A percentile compares a stretch with the other conserved stretches of the same genome.
These are phyloP conservation scores for Lasiodiplodia theobromae DNA, from an alignment of 2,329 filamentous ascomycete genomes.

Conservation along the genomic window DNA sequence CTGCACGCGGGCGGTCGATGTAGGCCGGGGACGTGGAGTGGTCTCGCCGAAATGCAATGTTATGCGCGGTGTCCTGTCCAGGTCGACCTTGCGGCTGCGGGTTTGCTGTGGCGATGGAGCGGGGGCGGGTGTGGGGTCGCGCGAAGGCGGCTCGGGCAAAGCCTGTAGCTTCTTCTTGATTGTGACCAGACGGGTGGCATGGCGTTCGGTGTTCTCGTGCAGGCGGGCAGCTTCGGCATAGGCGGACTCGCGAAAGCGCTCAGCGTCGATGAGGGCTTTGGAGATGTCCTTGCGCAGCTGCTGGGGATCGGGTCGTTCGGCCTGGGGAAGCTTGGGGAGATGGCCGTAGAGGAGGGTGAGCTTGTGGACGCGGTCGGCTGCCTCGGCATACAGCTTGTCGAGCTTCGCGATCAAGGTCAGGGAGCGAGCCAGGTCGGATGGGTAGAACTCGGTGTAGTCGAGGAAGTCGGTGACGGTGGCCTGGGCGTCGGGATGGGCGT, in stretches of 20 bases:
- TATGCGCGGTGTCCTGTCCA: conserved; percentile 36
- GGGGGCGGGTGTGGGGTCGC: conserved; percentile 64
- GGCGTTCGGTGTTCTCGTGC: conserved; percentile 64
- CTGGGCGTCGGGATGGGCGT: conserved; percentile 69
- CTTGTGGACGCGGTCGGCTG: conserved; percentile 55
- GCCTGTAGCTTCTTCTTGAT: conserved; percentile 69
- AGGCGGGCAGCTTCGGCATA: conserved; percentile 64
- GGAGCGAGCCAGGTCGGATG: conserved; percentile 69
- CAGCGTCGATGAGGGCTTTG: conserved; percentile 60
- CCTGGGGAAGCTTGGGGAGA: conserved; percentile 58
- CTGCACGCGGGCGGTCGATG: conserved; percentile 28
- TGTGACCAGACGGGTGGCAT: conserved; percentile 63
- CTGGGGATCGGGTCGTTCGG: conserved; percentile 59
- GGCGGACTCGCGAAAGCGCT: conserved; percentile 63
- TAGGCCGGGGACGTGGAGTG: conserved; percentile 16
- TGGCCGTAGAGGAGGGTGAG: conserved; percentile 56
- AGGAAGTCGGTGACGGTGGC: conserved; percentile 72
- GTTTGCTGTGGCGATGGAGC: conserved; percentile 53
- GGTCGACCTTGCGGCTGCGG: conserved; percentile 32
- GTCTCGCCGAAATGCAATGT: conserved; percentile 33
- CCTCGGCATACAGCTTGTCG: conserved; percentile 52
- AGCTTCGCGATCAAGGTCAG: conserved; percentile 66
- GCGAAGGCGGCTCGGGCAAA: conserved; percentile 66
- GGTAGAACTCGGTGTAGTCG: conserved; percentile 73
- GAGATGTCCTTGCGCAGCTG: conserved; percentile 64